Conservation (phyloP, 108 stramenopile species). For the Fistulifera solaris region DNA sequence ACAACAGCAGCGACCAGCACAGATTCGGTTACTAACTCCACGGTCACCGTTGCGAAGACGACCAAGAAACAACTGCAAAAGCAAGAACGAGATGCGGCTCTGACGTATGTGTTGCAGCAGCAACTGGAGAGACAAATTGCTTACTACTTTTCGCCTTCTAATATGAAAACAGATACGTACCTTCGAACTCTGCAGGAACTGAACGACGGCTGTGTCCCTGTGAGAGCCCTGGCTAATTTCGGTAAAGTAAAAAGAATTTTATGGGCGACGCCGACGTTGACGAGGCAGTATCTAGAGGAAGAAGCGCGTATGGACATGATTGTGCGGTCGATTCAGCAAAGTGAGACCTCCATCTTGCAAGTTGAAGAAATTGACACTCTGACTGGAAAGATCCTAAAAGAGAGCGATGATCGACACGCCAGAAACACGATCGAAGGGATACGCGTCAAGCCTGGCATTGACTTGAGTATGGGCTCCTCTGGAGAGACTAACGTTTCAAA, state of each 20-base stretch:
- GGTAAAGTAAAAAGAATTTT: conserved; percentile 30
- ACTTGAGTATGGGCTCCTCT: background rate
- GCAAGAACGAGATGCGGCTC: too few species aligned
- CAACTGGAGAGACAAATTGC: conserved; percentile 25
- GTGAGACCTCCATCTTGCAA: conserved; percentile 17
- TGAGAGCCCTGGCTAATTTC: conserved; percentile 45
- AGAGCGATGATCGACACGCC: conserved; percentile 3
- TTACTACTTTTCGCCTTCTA: conserved; percentile 44
- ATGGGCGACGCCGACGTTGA: conserved; percentile 21
- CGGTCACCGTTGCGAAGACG: too few species aligned
- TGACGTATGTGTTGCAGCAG: background rate
- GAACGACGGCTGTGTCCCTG: conserved; percentile 49
- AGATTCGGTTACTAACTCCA: too few species aligned
- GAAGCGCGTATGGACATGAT: conserved; percentile 13
- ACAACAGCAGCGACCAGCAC: too few species aligned
- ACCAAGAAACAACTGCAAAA: too few species aligned
- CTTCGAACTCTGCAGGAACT: conserved; percentile 31
- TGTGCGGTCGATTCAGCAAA: conserved; percentile 20
- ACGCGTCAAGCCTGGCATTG: background rate
- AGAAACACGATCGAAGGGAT: conserved; percentile 1
- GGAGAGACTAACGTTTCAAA: background rate
- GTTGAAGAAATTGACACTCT: conserved; percentile 27
- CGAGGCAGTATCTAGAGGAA: conserved; percentile 15
- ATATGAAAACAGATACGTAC: conserved; percentile 42
- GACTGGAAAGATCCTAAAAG: conserved; percentile 18